These are phyloP conservation scores for Rhytidhysteron rufulum DNA, from an alignment of 2,329 filamentous ascomycete genomes.

Conservation along the genomic window DNA sequence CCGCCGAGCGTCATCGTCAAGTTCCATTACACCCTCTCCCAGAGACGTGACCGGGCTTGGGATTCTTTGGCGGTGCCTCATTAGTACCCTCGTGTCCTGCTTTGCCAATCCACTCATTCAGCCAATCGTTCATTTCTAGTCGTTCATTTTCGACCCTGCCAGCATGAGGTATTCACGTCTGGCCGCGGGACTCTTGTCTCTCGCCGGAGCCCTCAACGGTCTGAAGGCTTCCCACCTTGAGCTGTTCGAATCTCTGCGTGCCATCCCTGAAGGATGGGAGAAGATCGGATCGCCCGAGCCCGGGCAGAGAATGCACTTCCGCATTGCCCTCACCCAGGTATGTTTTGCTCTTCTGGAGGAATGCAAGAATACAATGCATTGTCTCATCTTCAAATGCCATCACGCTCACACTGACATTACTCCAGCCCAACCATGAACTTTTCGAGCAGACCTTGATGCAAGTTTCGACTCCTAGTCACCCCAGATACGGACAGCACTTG, in stretches of 20 bases:
- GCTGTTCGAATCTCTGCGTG: slow-evolving; percentile 27
- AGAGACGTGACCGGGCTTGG: background rate
- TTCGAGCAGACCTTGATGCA: slow-evolving; percentile 59
- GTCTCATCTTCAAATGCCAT: background rate
- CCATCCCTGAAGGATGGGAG: slow-evolving; percentile 34
- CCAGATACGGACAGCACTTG: slow-evolving; percentile 59
- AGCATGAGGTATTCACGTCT: slow-evolving; percentile 26
- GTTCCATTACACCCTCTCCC: background rate
- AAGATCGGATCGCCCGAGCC: slow-evolving; percentile 29
- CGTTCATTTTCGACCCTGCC: background rate
- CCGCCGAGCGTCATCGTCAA: background rate
- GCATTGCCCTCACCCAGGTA: slow-evolving; percentile 37
- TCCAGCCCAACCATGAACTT: slow-evolving; percentile 44
- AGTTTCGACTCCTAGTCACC: slow-evolving; percentile 58
- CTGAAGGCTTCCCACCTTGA: slow-evolving; percentile 24
- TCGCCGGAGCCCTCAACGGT: slow-evolving; percentile 22
- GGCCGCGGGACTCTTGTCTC: slow-evolving; percentile 29
- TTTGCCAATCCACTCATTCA: too few species aligned
- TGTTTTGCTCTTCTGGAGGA: slow-evolving; percentile 7
- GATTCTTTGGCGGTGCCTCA: too few species aligned
- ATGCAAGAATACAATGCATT: background rate
- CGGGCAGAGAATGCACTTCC: slow-evolving; percentile 32
- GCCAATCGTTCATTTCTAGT: background rate
- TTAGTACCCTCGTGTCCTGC: too few species aligned
- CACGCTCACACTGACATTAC: background rate